Evolutionary conservation across 1,139 yeast species (phyloP), one percentile per base, ranked within the genome.

Genomic region (Blastobotrys apis): DNA sequence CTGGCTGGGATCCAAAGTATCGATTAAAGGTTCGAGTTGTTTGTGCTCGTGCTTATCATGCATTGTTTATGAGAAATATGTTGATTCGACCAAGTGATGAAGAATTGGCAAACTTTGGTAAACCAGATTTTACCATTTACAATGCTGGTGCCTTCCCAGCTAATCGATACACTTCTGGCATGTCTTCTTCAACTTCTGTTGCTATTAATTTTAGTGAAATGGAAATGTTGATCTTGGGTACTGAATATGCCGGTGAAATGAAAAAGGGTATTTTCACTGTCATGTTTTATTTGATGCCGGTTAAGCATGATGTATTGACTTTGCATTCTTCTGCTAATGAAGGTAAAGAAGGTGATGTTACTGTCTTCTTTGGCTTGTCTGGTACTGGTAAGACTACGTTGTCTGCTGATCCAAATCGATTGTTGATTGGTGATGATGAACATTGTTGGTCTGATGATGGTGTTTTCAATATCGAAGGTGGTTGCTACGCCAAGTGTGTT

Each of bases 61-160:
- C 97, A 22, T 74, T 92, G 60, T 92, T 92, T 74, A 92, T 92
- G 98, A 83, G 95, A 63, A 92, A 92, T 67, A 92, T 92, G 98
- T 75, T 92, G 72, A 92, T 92, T 67, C 82, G 94, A 69, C 98
- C 97, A 57, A 82, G 95, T 30, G 80, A 74, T 31, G 94, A 88
- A 71, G 97, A 92, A 71, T 77, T 90, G 62, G 79, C 74, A 52
- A 75, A 82, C 70, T 92, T 87, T 62, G 97, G 97, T 64, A 95
- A 88, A 73, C 98, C 98, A 47, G 97, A 92, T 67, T 92, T 92
- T 75, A 90, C 97, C 57, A 84, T 92, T 63, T 92, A 94, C 86
- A 92, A 92, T 65, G 97, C 97, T 48, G 98, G 98, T 63, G 95
- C 88, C 66, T 92, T 92, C 86, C 97, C 97, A 45, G 98, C 98